Conservation (phyloP, 495 filamentous ascomycete genomes). For the Cercophora newfieldiana region DNA sequence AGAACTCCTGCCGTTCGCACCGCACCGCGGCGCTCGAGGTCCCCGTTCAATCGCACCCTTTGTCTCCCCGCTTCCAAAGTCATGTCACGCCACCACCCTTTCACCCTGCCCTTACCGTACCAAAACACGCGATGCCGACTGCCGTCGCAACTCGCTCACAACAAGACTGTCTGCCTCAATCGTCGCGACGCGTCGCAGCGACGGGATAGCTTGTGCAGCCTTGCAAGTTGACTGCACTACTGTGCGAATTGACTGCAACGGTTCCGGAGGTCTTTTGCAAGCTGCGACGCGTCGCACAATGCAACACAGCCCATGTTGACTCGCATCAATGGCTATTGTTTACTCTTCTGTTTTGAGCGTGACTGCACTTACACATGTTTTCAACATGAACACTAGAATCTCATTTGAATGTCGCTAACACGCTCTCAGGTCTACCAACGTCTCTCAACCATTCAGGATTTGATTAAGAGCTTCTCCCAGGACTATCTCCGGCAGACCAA, state of each 20-base stretch:
- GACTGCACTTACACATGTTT: not conserved
- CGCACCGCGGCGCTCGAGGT: too few relatives aligned
- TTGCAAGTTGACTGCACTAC: not conserved
- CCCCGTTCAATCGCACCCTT: not conserved
- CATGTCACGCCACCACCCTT: slow-evolving; percentile 3
- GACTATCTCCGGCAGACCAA: slow-evolving; percentile 84
- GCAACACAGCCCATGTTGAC: not conserved
- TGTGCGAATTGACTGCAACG: not conserved
- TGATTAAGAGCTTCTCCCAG: slow-evolving; percentile 70
- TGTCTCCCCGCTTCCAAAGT: slow-evolving; percentile 1
- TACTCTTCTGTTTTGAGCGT: not conserved
- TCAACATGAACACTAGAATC: not conserved
- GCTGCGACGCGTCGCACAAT: too few relatives aligned
- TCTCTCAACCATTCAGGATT: slow-evolving; percentile 69
- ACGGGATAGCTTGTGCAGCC: not conserved
- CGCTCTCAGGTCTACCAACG: slow-evolving; percentile 65
- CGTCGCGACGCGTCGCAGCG: not conserved
- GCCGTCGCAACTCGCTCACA: not conserved
- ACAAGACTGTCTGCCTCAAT: not conserved
- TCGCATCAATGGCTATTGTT: not conserved
- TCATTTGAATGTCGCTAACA: slow-evolving; percentile 27
- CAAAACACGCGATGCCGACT: not conserved
- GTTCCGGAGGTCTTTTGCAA: too few relatives aligned
- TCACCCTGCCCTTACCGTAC: not conserved
- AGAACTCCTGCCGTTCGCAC: not conserved